Percentiles rank a stretch among this genome's conserved stretches.
These are phyloP conservation scores for Ilyonectria sp. DNA, from an alignment of 2,329 filamentous ascomycete species.

Conservation along the genomic window DNA sequence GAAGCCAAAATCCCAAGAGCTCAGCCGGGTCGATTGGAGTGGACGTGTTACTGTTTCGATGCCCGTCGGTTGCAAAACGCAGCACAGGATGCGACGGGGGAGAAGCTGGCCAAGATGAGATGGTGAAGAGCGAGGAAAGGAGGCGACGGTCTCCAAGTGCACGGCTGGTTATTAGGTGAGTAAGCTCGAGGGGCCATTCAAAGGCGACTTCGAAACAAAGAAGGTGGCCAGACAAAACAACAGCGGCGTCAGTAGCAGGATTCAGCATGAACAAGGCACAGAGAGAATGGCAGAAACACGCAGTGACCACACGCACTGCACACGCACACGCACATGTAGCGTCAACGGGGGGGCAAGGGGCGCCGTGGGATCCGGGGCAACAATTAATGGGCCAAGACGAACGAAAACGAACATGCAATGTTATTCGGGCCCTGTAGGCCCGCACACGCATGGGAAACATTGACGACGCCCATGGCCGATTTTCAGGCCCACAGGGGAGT, in stretches of 20 bases:
- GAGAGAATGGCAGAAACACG: constrained; percentile 10
- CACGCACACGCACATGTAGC: neutral
- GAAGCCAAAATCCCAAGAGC: neutral
- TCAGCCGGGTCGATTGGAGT: neutral
- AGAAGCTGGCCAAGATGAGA: neutral
- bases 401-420: constrained; percentile 13
- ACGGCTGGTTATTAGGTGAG: neutral
- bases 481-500: constrained; percentile 24
- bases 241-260: constrained; percentile 9
- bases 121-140: neutral
- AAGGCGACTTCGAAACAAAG: constrained; percentile 15
- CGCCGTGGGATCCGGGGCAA: neutral
- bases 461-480: constrained; percentile 23
- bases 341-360: neutral
- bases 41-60: neutral
- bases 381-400: neutral
- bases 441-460: constrained; percentile 5
- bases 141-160: neutral
- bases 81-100: neutral
- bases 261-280: constrained; percentile 12
- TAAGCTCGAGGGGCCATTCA: neutral
- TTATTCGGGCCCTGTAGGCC: constrained; percentile 12
- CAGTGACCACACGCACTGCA: neutral
- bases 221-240: constrained; percentile 20
- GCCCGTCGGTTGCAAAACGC: neutral